A percentile compares a stretch with the other conserved stretches of the same genome.
These are phyloP conservation scores for Fraxinus pennsylvanica DNA, from an alignment of 257 asterid genomes.

Conservation along the genomic window DNA sequence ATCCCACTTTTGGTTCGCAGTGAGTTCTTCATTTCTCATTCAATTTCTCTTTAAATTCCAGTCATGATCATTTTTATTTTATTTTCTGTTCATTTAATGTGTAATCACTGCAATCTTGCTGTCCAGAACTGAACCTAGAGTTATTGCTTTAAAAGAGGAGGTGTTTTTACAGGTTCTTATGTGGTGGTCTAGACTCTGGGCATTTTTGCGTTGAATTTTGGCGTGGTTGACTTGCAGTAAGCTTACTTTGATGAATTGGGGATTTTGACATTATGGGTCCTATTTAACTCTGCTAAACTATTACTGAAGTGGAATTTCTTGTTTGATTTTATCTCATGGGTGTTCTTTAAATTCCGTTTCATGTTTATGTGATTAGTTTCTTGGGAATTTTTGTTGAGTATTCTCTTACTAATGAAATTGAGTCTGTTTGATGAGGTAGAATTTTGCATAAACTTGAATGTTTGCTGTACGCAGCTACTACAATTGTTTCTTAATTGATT, in stretches of 20 bases:
- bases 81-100: neutral
- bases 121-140: neutral
- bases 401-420: slow-evolving; percentile 1
- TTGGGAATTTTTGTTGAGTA: neutral
- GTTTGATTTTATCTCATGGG: slow-evolving; percentile 3
- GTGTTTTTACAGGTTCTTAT: neutral
- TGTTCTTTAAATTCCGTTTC: neutral
- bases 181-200: neutral
- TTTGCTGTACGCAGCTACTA: neutral
- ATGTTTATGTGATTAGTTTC: slow-evolving; percentile 10
- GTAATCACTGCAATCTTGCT: neutral
- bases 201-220: slow-evolving; percentile 13
- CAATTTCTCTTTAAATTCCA: slow-evolving; percentile 1
- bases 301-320: slow-evolving; percentile 17
- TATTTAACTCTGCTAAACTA: slow-evolving; percentile 7
- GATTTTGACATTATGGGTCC: slow-evolving; percentile 27
- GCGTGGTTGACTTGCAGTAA: slow-evolving; percentile 2
- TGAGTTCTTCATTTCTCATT: slow-evolving; percentile 16
- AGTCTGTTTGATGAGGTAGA: slow-evolving; percentile 9
- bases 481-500: neutral
- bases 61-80: slow-evolving; percentile 14
- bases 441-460: neutral
- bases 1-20: slow-evolving; percentile 27
- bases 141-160: neutral
- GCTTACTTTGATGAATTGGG: slow-evolving; percentile 24